Evolutionary conservation across 1,284 basidiomycete genomes (phyloP), one percentile per base, ranked within the genome.

Genomic region (Schizophyllum amplum): DNA sequence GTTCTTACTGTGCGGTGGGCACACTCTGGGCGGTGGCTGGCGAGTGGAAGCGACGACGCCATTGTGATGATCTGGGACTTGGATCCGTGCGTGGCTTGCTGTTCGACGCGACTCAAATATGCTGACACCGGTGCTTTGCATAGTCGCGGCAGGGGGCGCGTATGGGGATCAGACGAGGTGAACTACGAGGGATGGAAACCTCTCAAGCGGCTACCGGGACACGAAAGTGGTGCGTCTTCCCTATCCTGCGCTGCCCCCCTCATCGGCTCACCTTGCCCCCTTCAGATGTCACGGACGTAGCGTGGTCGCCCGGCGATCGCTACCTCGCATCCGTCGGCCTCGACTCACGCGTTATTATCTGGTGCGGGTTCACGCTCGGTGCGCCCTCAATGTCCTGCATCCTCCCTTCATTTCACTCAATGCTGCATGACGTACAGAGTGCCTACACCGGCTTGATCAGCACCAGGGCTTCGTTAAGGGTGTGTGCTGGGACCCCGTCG

Each of bases 121-220:
- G 51, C 52, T 24, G 54, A 59, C 48, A 5, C 52, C 59, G 22
- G 56, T 47, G 20, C 55, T 11, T 22, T 24, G 55, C 63, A 94
- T 9, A 91, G 23, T 79, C 80, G 47, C 87, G 90, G 24, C 84
- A 84, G 55, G 92, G 93, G 17, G 90, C 89, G 68, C 48, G 85
- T 94, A 1, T 97, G 92, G 83, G 94, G 94, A 2, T 88, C 90
- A 22, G 91, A 94, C 64, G 94, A 96, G 67, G 82, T 94, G 60
- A 97, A 96, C 68, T 82, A 98, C n/a, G 97, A 99, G 72, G 92
- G 90, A 33, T 99, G 96, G 96, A 96, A 95, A 68, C 91, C 94
- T 2, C 71, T 95, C 64, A 92, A 93, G 61, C 82, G 95, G 49
- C 75, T 99, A 2, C 90, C 93, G 24, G 97, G 94, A 0, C 96